phyloP scores from a whole-genome alignment of 2,329 filamentous ascomycete genomes.

The Monascus ruber region DNA sequence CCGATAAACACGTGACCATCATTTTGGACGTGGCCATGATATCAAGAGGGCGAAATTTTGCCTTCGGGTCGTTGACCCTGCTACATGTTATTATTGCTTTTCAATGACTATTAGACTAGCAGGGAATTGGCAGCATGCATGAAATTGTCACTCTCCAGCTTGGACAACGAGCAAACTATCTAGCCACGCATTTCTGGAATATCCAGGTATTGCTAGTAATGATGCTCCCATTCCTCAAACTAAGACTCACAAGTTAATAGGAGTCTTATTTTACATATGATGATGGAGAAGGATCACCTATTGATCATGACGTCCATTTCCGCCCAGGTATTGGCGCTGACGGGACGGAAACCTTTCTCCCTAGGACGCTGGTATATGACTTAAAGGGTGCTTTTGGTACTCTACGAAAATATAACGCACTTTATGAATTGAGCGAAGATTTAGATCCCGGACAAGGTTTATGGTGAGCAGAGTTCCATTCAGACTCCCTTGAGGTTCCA shows the following conservation, averaged over 20 bases:
- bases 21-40: no score
- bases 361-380: conserved; percentile 86
- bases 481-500: no score
- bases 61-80: no score
- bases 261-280: conserved; percentile 96
- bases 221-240: no score
- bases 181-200: conserved; percentile 97
- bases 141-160: conserved; percentile 92
- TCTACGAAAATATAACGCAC: conserved; percentile 71
- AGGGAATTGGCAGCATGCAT: conserved; percentile 51
- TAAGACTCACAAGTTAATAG: conserved; percentile 32
- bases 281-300: conserved; percentile 50
- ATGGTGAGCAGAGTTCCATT: conserved; percentile 27
- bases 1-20: neutral
- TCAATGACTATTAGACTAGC: no score
- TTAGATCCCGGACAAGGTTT: conserved; percentile 25
- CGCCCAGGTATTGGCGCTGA: conserved; percentile 70
- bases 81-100: no score
- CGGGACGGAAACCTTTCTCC: conserved; percentile 83
- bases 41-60: no score
- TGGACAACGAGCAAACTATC: conserved; percentile 83
- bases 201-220: conserved; percentile 49
- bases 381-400: conserved; percentile 89
- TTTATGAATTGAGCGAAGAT: conserved; percentile 55
- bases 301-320: conserved; percentile 84